phyloP scores from a whole-genome alignment of 495 filamentous ascomycete genomes.

The Trichoderma gamsii region DNA sequence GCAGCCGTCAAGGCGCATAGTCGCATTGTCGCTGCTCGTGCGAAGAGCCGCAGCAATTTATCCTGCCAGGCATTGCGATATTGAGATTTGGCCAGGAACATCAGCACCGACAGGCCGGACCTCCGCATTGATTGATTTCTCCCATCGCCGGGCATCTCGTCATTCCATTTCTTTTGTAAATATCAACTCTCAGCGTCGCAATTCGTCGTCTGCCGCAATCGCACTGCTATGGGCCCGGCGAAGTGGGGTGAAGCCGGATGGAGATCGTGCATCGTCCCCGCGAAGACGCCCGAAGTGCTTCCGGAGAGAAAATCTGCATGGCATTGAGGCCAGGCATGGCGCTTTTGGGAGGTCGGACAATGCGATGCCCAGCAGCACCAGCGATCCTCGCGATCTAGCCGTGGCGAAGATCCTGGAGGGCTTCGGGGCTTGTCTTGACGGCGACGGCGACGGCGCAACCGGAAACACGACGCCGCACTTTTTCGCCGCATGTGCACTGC shows the following conservation, averaged over 20 bases:
- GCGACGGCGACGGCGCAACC: constrained; percentile 1
- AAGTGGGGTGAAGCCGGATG: constrained; percentile 11
- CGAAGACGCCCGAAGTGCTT: constrained; percentile 10
- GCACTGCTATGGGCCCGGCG: neutral
- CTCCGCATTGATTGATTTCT: neutral
- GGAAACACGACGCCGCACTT: constrained; percentile 4
- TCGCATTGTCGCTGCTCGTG: neutral
- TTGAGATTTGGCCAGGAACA: neutral
- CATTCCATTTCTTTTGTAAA: neutral
- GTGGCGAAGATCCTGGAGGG: neutral
- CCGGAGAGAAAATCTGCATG: neutral
- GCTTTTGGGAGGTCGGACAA: neutral
- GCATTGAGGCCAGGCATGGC: neutral
- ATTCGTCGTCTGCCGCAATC: neutral
- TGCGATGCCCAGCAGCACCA: neutral
- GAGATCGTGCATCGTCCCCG: constrained; percentile 2
- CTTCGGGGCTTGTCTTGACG: neutral
- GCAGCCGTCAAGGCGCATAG: neutral
- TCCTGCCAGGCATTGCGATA: neutral
- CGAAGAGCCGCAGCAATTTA: neutral
- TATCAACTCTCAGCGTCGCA: neutral
- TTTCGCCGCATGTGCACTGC: neutral
- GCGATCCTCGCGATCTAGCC: neutral
- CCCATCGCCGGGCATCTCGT: neutral
- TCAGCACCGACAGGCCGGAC: neutral